phyloP scores from a whole-genome alignment of 169 alveolate species.

The Plasmodium malariae region DNA sequence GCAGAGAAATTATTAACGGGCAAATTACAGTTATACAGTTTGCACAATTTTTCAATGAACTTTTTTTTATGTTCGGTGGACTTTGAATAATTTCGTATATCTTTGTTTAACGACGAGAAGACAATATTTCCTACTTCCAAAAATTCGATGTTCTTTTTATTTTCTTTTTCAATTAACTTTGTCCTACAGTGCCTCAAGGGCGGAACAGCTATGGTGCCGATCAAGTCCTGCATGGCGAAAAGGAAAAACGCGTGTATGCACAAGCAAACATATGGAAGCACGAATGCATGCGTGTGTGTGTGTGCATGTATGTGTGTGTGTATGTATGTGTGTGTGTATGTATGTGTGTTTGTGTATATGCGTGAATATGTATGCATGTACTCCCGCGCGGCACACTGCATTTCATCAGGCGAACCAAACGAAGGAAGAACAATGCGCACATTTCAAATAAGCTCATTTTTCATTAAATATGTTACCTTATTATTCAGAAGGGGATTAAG shows the following conservation, averaged over 20 bases:
- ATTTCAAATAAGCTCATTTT: too few species aligned
- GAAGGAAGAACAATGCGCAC: too few species aligned
- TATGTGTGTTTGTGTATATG: too few species aligned
- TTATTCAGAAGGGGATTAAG: constrained; percentile 64
- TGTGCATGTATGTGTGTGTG: neutral
- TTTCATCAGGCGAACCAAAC: too few species aligned
- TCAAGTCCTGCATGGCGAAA: constrained; percentile 33
- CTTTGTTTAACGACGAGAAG: constrained; percentile 36
- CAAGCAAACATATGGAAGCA: neutral
- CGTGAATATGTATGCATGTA: too few species aligned
- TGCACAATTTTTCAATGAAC: constrained; percentile 58
- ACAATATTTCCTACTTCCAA: constrained; percentile 40
- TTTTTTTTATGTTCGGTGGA: neutral
- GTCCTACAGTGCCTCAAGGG: constrained; percentile 73
- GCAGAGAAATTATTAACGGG: constrained; percentile 43
- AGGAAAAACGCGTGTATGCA: neutral
- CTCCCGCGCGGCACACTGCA: too few species aligned
- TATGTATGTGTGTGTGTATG: neutral
- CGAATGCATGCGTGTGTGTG: neutral
- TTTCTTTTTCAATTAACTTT: constrained; percentile 52
- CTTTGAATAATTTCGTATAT: constrained; percentile 16
- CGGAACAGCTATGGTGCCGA: constrained; percentile 75
- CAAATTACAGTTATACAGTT: constrained; percentile 71
- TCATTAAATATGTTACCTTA: constrained; percentile 44
- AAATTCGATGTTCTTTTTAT: constrained; percentile 51